phyloP scores from a whole-genome alignment of 2,329 filamentous ascomycete genomes.

The Aplosporella prunicola region DNA sequence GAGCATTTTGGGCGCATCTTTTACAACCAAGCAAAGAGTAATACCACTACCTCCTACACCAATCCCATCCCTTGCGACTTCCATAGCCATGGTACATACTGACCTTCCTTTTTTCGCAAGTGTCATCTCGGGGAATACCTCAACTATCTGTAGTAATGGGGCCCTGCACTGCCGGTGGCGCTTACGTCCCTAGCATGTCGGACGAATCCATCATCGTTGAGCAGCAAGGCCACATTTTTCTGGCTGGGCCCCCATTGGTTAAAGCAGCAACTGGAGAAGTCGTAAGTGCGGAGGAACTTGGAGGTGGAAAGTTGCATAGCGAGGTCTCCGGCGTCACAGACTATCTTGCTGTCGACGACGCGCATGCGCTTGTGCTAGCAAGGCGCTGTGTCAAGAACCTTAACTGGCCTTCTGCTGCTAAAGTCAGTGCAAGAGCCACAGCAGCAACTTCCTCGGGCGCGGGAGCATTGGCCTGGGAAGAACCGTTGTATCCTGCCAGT shows the following conservation, averaged over 20 bases:
- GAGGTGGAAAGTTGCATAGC: conserved; percentile 81
- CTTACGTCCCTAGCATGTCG: conserved; percentile 94
- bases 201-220: conserved; percentile 96
- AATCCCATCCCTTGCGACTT: not conserved
- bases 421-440: conserved; percentile 26
- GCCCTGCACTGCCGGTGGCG: conserved; percentile 88
- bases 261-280: conserved; percentile 93
- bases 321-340: conserved; percentile 89
- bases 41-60: not conserved
- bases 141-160: conserved; percentile 97
- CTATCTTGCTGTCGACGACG: conserved; percentile 89
- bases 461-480: conserved; percentile 43
- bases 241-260: conserved; percentile 86
- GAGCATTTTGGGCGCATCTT: conserved; percentile 97
- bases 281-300: conserved; percentile 82
- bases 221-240: conserved; percentile 93
- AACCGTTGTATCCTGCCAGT: conserved; percentile 68
- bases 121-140: conserved; percentile 81
- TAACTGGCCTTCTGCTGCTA: too few species aligned
- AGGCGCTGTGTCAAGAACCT: conserved; percentile 77
- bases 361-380: conserved; percentile 79
- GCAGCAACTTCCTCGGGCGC: conserved; percentile 18
- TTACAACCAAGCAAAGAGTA: conserved; percentile 83
- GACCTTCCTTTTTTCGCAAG: conserved; percentile 13
- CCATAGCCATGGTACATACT: too few species aligned